Conservation (phyloP, 2,329 filamentous ascomycete species). For the Gnomoniopsis smithogilvyi region DNA sequence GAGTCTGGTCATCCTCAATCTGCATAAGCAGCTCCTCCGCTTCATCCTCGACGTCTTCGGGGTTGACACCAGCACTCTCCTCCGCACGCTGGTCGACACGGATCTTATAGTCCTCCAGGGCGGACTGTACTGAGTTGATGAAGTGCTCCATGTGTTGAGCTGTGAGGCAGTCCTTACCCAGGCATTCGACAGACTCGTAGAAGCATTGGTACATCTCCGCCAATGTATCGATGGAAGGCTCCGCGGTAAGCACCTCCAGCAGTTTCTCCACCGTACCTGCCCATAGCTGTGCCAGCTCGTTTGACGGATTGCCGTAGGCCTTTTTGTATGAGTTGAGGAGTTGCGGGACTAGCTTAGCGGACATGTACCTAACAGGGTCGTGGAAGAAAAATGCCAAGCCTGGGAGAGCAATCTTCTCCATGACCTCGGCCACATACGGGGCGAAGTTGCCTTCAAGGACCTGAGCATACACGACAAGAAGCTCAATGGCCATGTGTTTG, state of each 20-base stretch:
- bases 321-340: constrained; percentile 93
- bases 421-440: constrained; percentile 85
- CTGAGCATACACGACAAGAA: constrained; percentile 95
- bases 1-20: constrained; percentile 94
- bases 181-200: constrained; percentile 94
- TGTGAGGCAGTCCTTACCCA: constrained; percentile 80
- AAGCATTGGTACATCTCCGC: constrained; percentile 99
- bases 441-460: constrained; percentile 92
- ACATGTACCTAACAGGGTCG: constrained; percentile 91
- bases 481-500: constrained; percentile 99
- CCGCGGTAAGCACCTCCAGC: constrained; percentile 86
- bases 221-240: constrained; percentile 92
- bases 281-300: constrained; percentile 81
- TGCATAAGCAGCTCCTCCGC: constrained; percentile 84
- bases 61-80: constrained; percentile 68
- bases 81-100: constrained; percentile 81
- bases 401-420: constrained; percentile 94
- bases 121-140: constrained; percentile 79
- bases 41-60: constrained; percentile 84
- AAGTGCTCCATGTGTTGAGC: constrained; percentile 79
- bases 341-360: constrained; percentile 90
- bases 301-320: constrained; percentile 76
- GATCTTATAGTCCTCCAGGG: constrained; percentile 88
- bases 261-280: constrained; percentile 81
- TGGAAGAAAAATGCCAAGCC: constrained; percentile 99